Conservation (phyloP, 2,329 filamentous ascomycete species). For the Ophiostoma quercus region DNA sequence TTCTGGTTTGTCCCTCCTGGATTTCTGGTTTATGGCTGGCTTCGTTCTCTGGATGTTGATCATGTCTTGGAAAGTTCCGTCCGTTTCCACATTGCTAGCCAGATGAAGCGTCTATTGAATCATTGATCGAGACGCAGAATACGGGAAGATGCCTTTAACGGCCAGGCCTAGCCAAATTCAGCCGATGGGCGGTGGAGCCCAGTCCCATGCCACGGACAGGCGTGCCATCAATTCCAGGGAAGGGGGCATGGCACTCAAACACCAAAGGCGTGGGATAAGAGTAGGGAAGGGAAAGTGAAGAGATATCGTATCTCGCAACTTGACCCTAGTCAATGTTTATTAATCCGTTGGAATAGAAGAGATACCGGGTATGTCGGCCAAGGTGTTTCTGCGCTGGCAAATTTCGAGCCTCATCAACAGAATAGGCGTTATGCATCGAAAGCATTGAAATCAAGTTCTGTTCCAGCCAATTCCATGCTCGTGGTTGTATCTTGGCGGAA, state of each 20-base stretch:
- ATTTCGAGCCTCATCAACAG: not conserved
- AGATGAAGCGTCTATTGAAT: not conserved
- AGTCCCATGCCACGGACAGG: not conserved
- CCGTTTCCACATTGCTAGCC: not conserved
- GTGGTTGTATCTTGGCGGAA: not conserved
- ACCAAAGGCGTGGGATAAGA: no score
- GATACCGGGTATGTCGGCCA: no score
- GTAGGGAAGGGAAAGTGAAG: no score
- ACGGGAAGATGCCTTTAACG: not conserved
- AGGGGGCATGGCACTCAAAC: not conserved
- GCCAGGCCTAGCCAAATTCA: not conserved
- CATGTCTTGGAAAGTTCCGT: not conserved
- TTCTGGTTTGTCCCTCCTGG: not conserved
- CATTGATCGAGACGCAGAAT: not conserved
- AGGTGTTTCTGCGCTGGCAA: not conserved
- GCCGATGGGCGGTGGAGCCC: not conserved
- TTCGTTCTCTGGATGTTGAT: not conserved
- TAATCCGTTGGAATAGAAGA: no score
- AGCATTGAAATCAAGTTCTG: not conserved
- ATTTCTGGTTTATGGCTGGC: not conserved
- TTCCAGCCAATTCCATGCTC: not conserved
- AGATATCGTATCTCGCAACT: not conserved
- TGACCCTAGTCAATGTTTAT: not conserved
- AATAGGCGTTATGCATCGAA: not conserved
- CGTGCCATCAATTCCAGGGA: not conserved